Percentiles rank a stretch among this genome's conserved stretches.
Conservation (phyloP, 441 rosid genomes). For the Erodium texanum region DNA sequence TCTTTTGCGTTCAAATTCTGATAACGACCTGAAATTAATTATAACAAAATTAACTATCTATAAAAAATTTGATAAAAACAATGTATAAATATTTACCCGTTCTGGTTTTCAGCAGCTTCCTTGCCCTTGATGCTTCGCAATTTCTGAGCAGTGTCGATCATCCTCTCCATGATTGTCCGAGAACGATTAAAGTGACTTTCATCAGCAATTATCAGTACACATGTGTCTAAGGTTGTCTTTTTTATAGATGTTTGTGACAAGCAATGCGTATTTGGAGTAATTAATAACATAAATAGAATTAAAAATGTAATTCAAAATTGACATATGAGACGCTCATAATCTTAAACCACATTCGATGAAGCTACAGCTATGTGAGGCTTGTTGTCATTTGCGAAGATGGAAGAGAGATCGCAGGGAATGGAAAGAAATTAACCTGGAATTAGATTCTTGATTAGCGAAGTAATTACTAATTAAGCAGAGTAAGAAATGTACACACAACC, state of each 20-base stretch:
- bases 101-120: neutral
- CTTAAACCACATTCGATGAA: neutral
- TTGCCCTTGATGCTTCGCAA: neutral
- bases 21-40: no score
- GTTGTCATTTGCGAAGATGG: neutral
- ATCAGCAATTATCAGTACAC: neutral
- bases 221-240: neutral
- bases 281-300: neutral
- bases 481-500: no score
- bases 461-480: neutral
- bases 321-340: neutral
- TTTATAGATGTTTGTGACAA: neutral
- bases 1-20: neutral
- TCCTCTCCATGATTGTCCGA: neutral
- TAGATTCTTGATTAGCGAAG: neutral
- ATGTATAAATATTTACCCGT: neutral
- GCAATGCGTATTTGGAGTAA: neutral
- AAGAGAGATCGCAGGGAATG: neutral
- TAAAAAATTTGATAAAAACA: no score
- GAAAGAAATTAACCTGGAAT: neutral
- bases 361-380: constrained; percentile 3
- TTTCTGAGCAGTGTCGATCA: neutral
- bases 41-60: no score
- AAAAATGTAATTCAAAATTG: neutral
- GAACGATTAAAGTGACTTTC: neutral